Evolutionary conservation across 179 eudicot species (phyloP), one percentile per base, ranked within the genome.

Genomic region (Silene coronaria): DNA sequence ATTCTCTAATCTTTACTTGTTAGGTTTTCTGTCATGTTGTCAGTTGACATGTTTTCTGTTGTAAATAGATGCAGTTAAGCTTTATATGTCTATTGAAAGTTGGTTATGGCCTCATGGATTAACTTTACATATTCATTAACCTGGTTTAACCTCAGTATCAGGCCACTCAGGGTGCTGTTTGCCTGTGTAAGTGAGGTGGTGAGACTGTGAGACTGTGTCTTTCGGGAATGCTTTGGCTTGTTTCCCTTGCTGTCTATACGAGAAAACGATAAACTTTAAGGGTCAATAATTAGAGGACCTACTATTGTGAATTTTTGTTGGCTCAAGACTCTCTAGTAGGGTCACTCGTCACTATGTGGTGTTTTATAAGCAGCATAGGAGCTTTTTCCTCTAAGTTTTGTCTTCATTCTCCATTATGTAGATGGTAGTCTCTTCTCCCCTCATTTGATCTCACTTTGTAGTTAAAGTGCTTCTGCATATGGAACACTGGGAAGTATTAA

Each of bases 261-360:
- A 45, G 46, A 23, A 38, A 42, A 38, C 11, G 0, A 16, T 68
- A 38, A 74, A 30, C 24, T 70, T 1, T 36, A 22, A 46, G 46
- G 53, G 4, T 71, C 30, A 3, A 6, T 55, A 27, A 42, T 23
- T 67, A 45, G 14, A 23, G n/a, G 26, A 70, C 65, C 30, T 57
- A 69, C 73, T 42, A 45, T 9, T 11, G 17, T 64, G 17, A 69
- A 64, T 27, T 51, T 27, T 53, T 75, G n/a, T 71, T 66, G 66
- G 66, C n/a, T 57, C 12, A 26, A 76, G 9, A 23, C 55, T 30
- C 32, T 30, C 59, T 12, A 19, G 53, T 64, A 67, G 74, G 16
- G 51, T 28, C 36, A 3, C 6, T 26, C 10, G 51, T 28, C 36
- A 3, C 6, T 26, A 9, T 30, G 42, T 28, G 38, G 17, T 22